phyloP scores from a whole-genome alignment of 2,329 filamentous ascomycete genomes.

The Penicillium griseofulvum region DNA sequence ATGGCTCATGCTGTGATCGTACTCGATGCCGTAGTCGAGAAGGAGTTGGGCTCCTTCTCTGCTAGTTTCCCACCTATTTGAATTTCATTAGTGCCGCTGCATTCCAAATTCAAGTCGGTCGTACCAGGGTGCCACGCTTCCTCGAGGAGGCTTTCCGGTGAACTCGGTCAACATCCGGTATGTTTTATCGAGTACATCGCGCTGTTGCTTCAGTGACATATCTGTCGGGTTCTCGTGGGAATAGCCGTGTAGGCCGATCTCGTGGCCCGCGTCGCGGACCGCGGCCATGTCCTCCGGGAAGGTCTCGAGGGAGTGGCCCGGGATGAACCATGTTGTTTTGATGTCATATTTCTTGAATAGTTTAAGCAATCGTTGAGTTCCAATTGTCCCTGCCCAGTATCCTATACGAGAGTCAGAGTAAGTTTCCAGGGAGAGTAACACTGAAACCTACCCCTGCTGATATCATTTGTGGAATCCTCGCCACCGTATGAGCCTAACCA shows the following conservation, averaged over 20 bases:
- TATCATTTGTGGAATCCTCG: conserved; percentile 34
- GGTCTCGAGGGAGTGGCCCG: conserved; percentile 62
- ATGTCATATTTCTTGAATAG: conserved; percentile 70
- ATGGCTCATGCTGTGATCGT: conserved; percentile 47
- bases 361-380: conserved; percentile 64
- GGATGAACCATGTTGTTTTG: conserved; percentile 66
- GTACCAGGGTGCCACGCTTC: conserved; percentile 67
- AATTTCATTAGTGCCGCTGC: neutral
- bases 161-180: conserved; percentile 74
- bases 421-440: neutral
- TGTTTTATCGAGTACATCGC: conserved; percentile 73
- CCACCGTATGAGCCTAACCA: conserved; percentile 36
- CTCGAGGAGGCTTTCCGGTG: conserved; percentile 68
- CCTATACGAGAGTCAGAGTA: conserved; percentile 34
- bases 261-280: conserved; percentile 63
- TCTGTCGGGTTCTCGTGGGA: conserved; percentile 70
- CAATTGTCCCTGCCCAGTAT: conserved; percentile 67
- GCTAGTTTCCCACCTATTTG: conserved; percentile 61
- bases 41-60: conserved; percentile 58
- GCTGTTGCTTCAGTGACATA: conserved; percentile 74
- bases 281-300: conserved; percentile 64
- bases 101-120: neutral
- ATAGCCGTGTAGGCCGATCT: conserved; percentile 69
- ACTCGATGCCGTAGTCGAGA: conserved; percentile 45
- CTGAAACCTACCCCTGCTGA: conserved; percentile 26